Percentiles rank a stretch among this genome's conserved stretches.
Conservation (phyloP, 331 rosid genomes). For the Malus hybrid region DNA sequence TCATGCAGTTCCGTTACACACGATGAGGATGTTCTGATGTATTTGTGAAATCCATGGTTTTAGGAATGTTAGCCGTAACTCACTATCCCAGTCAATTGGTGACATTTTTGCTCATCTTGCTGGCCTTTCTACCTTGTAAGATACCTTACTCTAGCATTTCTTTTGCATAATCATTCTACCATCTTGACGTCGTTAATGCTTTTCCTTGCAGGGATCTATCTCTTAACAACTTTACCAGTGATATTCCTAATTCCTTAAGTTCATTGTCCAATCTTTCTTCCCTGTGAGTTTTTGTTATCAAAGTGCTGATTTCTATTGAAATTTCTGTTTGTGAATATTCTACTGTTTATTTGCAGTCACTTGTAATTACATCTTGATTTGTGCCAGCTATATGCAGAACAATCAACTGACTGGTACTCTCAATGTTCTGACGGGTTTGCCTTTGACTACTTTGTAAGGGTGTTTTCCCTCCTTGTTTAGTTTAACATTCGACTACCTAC, state of each 20-base stretch:
- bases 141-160: slow-evolving; percentile 17
- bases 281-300: slow-evolving; percentile 40
- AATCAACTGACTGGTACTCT: slow-evolving; percentile 84
- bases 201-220: slow-evolving; percentile 71
- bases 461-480: background rate
- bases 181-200: slow-evolving; percentile 12
- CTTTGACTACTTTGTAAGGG: slow-evolving; percentile 77
- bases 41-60: slow-evolving; percentile 15
- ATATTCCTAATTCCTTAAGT: slow-evolving; percentile 66
- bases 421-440: slow-evolving; percentile 51
- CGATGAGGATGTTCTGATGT: slow-evolving; percentile 6
- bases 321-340: background rate
- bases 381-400: slow-evolving; percentile 70
- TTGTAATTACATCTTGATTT: slow-evolving; percentile 15
- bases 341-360: background rate
- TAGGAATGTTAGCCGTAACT: slow-evolving; percentile 76
- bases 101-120: slow-evolving; percentile 57
- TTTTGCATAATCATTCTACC: background rate
- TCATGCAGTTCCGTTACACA: slow-evolving; percentile 10
- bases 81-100: slow-evolving; percentile 51
- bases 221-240: slow-evolving; percentile 69
- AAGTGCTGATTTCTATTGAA: slow-evolving; percentile 16
- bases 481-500: slow-evolving; percentile 7
- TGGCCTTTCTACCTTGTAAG: slow-evolving; percentile 67
- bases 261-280: slow-evolving; percentile 76